These are phyloP conservation scores for Amanita subjunquillea DNA, from an alignment of 768 basidiomycete species.

Conservation along the genomic window DNA sequence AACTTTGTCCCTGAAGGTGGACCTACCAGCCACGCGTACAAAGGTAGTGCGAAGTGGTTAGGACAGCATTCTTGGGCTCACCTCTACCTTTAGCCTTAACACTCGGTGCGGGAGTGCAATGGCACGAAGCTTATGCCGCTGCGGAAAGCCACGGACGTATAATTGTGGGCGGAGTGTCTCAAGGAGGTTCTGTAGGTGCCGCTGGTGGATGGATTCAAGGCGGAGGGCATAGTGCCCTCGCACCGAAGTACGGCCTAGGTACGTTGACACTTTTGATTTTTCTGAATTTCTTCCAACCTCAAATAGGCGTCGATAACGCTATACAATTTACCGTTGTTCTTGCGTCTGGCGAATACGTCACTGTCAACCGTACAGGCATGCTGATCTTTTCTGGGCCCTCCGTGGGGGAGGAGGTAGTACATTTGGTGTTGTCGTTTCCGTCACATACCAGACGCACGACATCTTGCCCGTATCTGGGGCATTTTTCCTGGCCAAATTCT, in stretches of 20 bases:
- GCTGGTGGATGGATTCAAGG: constrained; percentile 39
- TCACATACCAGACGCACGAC: constrained; percentile 35
- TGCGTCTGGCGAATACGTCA: constrained; percentile 27
- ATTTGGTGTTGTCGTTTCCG: constrained; percentile 35
- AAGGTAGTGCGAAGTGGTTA: not conserved
- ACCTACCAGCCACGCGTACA: constrained; percentile 4
- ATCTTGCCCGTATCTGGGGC: constrained; percentile 19
- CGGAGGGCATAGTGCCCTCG: constrained; percentile 18
- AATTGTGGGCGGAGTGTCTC: constrained; percentile 33
- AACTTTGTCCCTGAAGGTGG: constrained; percentile 23
- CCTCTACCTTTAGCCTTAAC: constrained; percentile 16
- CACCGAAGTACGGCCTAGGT: not conserved
- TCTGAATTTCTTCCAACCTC: not conserved
- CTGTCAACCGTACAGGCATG: constrained; percentile 28
- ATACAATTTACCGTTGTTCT: constrained; percentile 34
- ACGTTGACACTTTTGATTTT: not conserved
- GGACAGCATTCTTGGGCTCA: not conserved
- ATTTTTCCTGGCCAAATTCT: not conserved
- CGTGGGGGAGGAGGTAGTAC: constrained; percentile 25
- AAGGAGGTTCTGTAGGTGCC: constrained; percentile 31
- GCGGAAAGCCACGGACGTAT: constrained; percentile 26
- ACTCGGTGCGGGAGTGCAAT: constrained; percentile 35
- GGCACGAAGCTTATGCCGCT: constrained; percentile 30
- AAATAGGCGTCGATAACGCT: constrained; percentile 36
- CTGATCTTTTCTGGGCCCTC: constrained; percentile 33